These are phyloP conservation scores for Paramecium tetraurelia DNA, from an alignment of 73 alveolate genomes.

Conservation along the genomic window DNA sequence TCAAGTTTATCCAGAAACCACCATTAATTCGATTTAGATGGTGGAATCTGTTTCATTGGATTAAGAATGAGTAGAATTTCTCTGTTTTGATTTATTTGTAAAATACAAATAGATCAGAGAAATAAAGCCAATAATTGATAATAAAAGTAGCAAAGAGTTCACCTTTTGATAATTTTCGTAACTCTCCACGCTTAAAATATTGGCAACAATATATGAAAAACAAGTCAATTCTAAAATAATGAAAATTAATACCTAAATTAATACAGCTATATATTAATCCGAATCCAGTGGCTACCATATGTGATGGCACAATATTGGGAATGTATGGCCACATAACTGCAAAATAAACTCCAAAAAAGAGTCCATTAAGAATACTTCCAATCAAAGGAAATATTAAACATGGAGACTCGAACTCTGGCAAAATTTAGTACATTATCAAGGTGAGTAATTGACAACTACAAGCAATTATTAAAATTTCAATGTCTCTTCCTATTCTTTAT, in stretches of 20 bases:
- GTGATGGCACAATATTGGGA: conserved; percentile 75
- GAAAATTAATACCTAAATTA: conserved; percentile 42
- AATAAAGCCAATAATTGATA: not conserved
- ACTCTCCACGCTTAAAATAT: not conserved
- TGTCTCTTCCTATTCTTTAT: conserved; percentile 50
- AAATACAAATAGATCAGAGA: not conserved
- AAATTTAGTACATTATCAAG: not conserved
- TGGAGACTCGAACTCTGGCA: conserved; percentile 48
- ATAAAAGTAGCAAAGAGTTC: not conserved
- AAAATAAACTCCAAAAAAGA: conserved; percentile 78
- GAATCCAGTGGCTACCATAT: conserved; percentile 85
- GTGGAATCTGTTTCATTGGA: not conserved
- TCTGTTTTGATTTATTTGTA: not conserved
- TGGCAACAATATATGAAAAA: not conserved
- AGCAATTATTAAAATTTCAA: not conserved
- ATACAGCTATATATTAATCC: conserved; percentile 78
- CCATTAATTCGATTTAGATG: not conserved
- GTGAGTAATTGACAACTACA: not conserved
- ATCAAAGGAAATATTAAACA: conserved; percentile 52
- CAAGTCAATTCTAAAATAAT: not conserved
- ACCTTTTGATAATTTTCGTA: not conserved
- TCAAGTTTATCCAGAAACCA: not conserved
- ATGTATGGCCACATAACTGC: conserved; percentile 84
- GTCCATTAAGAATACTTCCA: conserved; percentile 72
- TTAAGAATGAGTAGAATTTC: not conserved